These are phyloP conservation scores for Amaranthus palmeri DNA, from an alignment of 148 eudicot genomes.

Conservation along the genomic window DNA sequence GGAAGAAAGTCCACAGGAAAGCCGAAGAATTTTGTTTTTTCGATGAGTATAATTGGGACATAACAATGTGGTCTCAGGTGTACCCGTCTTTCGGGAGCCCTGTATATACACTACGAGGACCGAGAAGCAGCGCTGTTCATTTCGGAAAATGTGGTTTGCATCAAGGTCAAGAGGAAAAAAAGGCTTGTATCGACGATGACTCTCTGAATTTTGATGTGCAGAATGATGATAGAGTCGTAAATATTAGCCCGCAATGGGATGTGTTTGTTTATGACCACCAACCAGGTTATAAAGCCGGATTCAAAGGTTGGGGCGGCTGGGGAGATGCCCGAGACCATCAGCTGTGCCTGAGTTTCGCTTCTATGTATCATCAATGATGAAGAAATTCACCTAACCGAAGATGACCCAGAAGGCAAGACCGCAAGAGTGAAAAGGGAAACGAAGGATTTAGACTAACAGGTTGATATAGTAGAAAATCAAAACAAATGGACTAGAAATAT, in stretches of 20 bases:
- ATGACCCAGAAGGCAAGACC: too few relatives aligned
- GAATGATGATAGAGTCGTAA: constrained; percentile 50
- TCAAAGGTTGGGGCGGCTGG: constrained; percentile 99
- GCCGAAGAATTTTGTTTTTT: constrained; percentile 70
- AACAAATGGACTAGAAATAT: too few relatives aligned
- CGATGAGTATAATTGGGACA: constrained; percentile 98
- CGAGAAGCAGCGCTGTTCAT: constrained; percentile 84
- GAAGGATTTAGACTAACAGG: too few relatives aligned
- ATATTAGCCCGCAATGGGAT: constrained; percentile 59
- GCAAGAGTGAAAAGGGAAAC: too few relatives aligned
- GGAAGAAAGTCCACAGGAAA: constrained; percentile 73
- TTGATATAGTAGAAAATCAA: too few relatives aligned
- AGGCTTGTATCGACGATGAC: constrained; percentile 66
- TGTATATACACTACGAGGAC: constrained; percentile 75
- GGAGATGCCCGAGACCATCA: constrained; percentile 78
- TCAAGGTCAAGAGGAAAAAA: constrained; percentile 70
- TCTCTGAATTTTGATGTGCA: constrained; percentile 46
- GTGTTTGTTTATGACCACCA: constrained; percentile 52
- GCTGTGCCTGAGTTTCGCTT: constrained; percentile 74
- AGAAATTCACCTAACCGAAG: neutral
- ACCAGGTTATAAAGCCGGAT: constrained; percentile 79
- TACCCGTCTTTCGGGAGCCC: constrained; percentile 88
- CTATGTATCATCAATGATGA: constrained; percentile 46
- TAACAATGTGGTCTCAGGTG: constrained; percentile 96
- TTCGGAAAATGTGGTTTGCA: constrained; percentile 96